Base-by-base conservation (phyloP, 2,329 filamentous ascomycete genomes). In the Dactylonectria estremocensis region DNA sequence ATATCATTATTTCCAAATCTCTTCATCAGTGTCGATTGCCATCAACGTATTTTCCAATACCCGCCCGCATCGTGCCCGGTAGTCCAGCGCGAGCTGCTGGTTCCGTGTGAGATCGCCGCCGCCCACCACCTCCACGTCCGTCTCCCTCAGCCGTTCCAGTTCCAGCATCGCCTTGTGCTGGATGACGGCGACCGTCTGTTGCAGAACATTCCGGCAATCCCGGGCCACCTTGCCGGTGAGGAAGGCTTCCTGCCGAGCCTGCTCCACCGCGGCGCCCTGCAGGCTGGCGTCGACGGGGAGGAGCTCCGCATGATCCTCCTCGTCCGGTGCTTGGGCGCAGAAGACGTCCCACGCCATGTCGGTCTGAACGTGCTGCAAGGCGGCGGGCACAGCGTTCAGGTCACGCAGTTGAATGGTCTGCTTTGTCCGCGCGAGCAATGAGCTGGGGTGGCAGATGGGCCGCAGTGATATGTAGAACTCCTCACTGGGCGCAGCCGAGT, bases 401-500 rank as follows among this genome's bases (percentile, higher is more conserved):
- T 74, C 66, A n/a, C 76, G 64, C 6, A 80, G 71, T n/a, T 76
- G 70, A 3, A 81, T 76, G 6, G 75, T 70, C 58, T 84, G 80
- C 59, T 83, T 82, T 0, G 81, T 78, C 6, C 81, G 78, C 3
- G 82, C 86, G 2, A 86, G 81, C 11, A 86, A 72, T 0, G 87
- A 89, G 71, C 84, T 86, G 0, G 80, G 75, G 64, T 89, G 78
- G 14, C 72, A 70, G 46, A 89, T 78, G 1, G 88, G 85, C 8
- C 84, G 82, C 13, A 88, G 77, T 6, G 88, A 88, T 62, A 90
- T 83, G 66, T 90, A 80, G 65, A 86, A 88, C 68, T 87, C 85
- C 20, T 79, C 82, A 1, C 73, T 70, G 1, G 71, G 68, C 13
- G 60, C 63, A 5, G 76, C 73, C 0, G 68, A 43, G 1, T 54